Evolutionary conservation across 345 rosid species (phyloP).

Genomic region (Citrus sp.): DNA sequence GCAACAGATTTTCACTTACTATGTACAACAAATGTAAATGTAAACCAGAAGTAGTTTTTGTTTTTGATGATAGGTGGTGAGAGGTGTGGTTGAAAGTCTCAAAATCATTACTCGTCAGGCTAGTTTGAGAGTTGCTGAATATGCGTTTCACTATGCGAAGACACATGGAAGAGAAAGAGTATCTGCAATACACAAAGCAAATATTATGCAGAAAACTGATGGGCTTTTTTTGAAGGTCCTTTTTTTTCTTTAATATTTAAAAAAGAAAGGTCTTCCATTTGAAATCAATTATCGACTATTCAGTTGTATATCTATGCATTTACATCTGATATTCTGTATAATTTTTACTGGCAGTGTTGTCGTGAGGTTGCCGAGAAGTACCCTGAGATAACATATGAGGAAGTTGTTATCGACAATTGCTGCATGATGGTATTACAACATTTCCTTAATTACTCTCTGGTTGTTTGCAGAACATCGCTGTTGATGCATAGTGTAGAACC

Average conservation of each 20-base stretch:
- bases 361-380: conserved; percentile 99
- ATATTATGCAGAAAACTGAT: conserved; percentile 99
- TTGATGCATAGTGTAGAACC: background rate
- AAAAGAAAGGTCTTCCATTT: background rate
- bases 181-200: conserved; percentile 96
- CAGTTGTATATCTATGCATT: background rate
- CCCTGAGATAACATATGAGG: conserved; percentile 92
- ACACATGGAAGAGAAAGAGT: conserved; percentile 94
- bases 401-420: conserved; percentile 99
- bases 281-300: background rate
- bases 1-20: background rate
- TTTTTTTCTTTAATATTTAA: background rate
- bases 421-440: conserved; percentile 87
- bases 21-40: background rate
- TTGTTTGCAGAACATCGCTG: background rate
- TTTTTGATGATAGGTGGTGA: conserved; percentile 65
- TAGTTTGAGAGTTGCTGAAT: conserved; percentile 98
- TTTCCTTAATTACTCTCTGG: background rate
- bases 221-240: conserved; percentile 94
- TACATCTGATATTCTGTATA: conserved; percentile 4
- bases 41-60: background rate
- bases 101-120: conserved; percentile 97
- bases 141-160: conserved; percentile 97
- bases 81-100: conserved; percentile 99
- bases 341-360: conserved; percentile 69